phyloP scores from a whole-genome alignment of 106 monocot genomes.

The Apostasia shenzhenica region DNA sequence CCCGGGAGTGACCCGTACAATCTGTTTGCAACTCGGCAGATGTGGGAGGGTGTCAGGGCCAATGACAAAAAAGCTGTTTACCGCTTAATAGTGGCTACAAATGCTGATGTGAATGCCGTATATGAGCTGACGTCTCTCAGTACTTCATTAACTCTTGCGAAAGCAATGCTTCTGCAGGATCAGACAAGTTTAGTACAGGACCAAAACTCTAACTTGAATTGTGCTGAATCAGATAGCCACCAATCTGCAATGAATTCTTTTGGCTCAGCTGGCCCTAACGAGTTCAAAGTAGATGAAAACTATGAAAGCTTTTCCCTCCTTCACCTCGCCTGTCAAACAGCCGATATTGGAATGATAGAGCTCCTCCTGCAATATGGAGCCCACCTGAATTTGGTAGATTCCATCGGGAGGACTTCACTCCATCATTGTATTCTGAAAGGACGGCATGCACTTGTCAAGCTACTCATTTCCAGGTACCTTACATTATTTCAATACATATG shows the following conservation, averaged over 20 bases:
- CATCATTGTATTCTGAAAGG: constrained; percentile 83
- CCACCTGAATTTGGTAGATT: constrained; percentile 58
- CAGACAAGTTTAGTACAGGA: constrained; percentile 24
- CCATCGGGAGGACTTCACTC: constrained; percentile 63
- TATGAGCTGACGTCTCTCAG: constrained; percentile 33
- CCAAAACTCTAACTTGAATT: constrained; percentile 21
- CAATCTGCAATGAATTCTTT: constrained; percentile 23
- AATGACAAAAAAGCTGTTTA: constrained; percentile 95
- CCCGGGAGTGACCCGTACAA: constrained; percentile 21
- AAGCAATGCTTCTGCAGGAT: constrained; percentile 66
- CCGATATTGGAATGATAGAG: constrained; percentile 93
- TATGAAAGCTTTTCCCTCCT: constrained; percentile 75
- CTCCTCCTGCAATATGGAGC: constrained; percentile 95
- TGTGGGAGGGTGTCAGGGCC: constrained; percentile 56
- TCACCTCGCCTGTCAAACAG: constrained; percentile 82
- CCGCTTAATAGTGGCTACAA: constrained; percentile 61
- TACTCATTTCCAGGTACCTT: constrained; percentile 65
- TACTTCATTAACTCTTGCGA: constrained; percentile 50
- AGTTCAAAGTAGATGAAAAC: constrained; percentile 36
- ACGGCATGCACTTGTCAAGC: constrained; percentile 37
- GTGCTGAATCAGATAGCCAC: constrained; percentile 24
- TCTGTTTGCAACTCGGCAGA: constrained; percentile 34
- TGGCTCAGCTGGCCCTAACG: constrained; percentile 19
- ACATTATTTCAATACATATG: too few relatives aligned
- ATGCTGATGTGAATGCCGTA: constrained; percentile 69